Percentiles rank a stretch among this genome's conserved stretches.
Conservation (phyloP, 1,284 basidiomycete genomes). For the Salmacisia buchloeana region DNA sequence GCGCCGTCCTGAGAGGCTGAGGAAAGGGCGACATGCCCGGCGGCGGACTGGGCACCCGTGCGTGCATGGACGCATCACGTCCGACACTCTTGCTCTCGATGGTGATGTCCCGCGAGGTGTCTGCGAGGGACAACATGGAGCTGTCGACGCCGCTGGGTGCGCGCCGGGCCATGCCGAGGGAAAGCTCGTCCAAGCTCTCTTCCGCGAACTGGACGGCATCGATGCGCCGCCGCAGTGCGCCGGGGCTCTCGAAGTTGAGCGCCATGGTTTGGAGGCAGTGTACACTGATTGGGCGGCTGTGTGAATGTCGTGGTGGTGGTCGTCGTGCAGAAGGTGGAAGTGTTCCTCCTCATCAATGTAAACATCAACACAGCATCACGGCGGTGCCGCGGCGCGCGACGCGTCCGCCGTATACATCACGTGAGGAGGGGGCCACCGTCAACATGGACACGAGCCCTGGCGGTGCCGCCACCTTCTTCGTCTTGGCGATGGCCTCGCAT, state of each 20-base stretch:
- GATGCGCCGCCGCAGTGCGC: background rate
- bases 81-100: background rate
- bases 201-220: background rate
- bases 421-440: no score
- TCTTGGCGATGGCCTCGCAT: no score
- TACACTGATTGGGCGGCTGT: no score
- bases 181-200: background rate
- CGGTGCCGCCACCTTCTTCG: no score
- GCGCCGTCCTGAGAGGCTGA: background rate
- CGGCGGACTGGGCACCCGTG: background rate
- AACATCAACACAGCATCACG: no score
- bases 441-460: no score
- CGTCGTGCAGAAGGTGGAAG: background rate
- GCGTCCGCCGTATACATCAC: no score
- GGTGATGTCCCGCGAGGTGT: background rate
- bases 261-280: no score
- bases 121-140: conserved; percentile 3
- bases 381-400: no score
- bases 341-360: no score
- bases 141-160: conserved; percentile 7
- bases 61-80: background rate
- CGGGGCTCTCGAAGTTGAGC: conserved; percentile 4
- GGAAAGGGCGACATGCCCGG: background rate
- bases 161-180: background rate
- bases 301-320: no score